Conservation (phyloP, 108 stramenopile genomes). For the Conticribra guillardii region DNA sequence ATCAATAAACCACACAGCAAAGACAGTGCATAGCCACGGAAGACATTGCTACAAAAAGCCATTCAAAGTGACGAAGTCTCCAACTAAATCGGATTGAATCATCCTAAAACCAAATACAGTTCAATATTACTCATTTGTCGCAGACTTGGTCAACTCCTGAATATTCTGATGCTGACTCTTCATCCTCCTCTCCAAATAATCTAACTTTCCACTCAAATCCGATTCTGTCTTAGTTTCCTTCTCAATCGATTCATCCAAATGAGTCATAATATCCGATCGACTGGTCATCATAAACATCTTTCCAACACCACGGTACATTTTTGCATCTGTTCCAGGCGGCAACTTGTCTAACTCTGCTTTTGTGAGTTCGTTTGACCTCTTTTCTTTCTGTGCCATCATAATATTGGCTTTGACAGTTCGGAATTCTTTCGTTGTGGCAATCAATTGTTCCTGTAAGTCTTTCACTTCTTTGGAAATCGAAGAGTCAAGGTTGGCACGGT, state of each 20-base stretch:
- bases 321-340: constrained; percentile 47
- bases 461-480: constrained; percentile 72
- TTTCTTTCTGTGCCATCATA: constrained; percentile 58
- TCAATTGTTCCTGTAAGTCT: constrained; percentile 79
- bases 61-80: no score
- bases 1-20: no score
- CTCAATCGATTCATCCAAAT: constrained; percentile 61
- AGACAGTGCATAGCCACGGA: no score
- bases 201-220: constrained; percentile 74
- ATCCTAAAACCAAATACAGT: no score
- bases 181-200: constrained; percentile 83
- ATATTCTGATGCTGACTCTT: constrained; percentile 87
- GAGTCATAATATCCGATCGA: constrained; percentile 54
- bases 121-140: constrained; percentile 31
- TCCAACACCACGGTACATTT: constrained; percentile 76
- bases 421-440: constrained; percentile 74
- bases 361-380: constrained; percentile 71
- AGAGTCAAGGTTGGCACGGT: constrained; percentile 35
- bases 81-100: no score
- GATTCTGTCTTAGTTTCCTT: constrained; percentile 55
- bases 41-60: no score
- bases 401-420: constrained; percentile 71
- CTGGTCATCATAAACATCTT: constrained; percentile 84
- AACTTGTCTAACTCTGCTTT: constrained; percentile 64
- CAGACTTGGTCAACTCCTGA: constrained; percentile 61